Base-by-base conservation (phyloP, 768 basidiomycete species). In the Neoboletus magnificus region DNA sequence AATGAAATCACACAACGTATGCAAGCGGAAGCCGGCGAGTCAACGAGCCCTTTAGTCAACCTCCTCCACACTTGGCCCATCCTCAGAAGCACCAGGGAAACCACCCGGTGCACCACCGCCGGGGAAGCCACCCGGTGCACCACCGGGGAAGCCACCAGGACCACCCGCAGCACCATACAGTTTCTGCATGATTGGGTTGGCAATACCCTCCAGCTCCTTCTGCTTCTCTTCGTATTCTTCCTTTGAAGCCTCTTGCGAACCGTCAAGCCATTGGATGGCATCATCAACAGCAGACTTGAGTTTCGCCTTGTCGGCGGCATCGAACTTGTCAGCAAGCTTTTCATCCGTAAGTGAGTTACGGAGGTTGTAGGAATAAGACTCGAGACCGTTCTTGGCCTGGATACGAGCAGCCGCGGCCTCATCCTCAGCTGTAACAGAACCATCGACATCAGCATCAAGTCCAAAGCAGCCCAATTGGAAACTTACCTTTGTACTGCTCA, bases 321-420 rank as follows among this genome's bases (percentile, higher is more conserved):
- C 90, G 70, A 97, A 89, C 76, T 95, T 96, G 79, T 79, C 82
- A 41, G 89, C 82, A 53, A 96, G 83, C 73, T 93, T 87, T 70
- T 92, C 91, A 70, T 93, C 91, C 55, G 71, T 81, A 55, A 96
- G 72, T 22, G 93, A 89, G 79, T 95, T 91, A 62, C 93, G 89
- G 54, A 98, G 86, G 77, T 93, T 95, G 84, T 96, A 98, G 7
- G 93, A 72, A 71, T 95, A 98, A 0, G 92, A 93, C 76, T 98
- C 95, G 67, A 98, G 83, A 43, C 78, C 84, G 76, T 98, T 98
- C 87, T 96, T 96, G 64, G 93, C 66, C 37, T 80, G 67, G 71
- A 94, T 93, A 54, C 92, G 90, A 49, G 86, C 77, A 56, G 90
- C 86, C 39, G 91, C 91, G 27, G 82, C 91, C 66, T 92, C 91